Evolutionary conservation across 2,329 filamentous ascomycete genomes (phyloP).

Genomic region (Pestalotiopsis sp.): DNA sequence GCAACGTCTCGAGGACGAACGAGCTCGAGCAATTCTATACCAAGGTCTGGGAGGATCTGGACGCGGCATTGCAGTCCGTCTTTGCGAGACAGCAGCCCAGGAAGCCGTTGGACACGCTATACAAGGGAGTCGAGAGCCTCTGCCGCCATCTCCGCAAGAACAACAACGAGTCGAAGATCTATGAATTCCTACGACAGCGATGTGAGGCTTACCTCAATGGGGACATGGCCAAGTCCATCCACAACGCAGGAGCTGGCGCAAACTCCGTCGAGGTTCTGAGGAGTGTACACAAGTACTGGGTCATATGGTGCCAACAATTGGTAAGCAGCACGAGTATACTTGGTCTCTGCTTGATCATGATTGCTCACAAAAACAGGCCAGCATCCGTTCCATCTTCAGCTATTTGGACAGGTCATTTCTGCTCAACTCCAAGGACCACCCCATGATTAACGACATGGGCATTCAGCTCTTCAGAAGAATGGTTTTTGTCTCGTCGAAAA

Average conservation of each 20-base stretch:
- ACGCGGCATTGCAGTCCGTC: conserved; percentile 72
- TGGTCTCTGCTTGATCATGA: not conserved
- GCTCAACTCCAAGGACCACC: conserved; percentile 69
- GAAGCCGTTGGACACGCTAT: conserved; percentile 86
- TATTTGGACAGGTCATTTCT: conserved; percentile 92
- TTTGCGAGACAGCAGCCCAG: conserved; percentile 66
- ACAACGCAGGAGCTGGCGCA: conserved; percentile 45
- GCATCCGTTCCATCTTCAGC: conserved; percentile 87
- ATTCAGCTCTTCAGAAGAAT: conserved; percentile 73
- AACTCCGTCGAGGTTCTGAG: conserved; percentile 68
- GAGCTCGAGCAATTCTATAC: conserved; percentile 79
- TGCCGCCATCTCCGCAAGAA: conserved; percentile 71
- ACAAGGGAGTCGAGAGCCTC: conserved; percentile 88
- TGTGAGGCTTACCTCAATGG: conserved; percentile 71
- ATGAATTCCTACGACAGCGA: conserved; percentile 64
- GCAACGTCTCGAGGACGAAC: conserved; percentile 57
- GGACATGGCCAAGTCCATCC: conserved; percentile 59
- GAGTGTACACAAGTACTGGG: conserved; percentile 64
- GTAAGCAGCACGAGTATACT: conserved; percentile 48
- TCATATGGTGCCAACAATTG: conserved; percentile 76
- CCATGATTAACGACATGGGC: conserved; percentile 80
- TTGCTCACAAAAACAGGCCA: conserved; percentile 51
- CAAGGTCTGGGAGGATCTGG: conserved; percentile 74
- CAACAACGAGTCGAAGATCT: conserved; percentile 71
- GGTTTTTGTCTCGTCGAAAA: conserved; percentile 43